phyloP scores from a whole-genome alignment of 768 basidiomycete genomes.

The Hirschioporus abietinus region DNA sequence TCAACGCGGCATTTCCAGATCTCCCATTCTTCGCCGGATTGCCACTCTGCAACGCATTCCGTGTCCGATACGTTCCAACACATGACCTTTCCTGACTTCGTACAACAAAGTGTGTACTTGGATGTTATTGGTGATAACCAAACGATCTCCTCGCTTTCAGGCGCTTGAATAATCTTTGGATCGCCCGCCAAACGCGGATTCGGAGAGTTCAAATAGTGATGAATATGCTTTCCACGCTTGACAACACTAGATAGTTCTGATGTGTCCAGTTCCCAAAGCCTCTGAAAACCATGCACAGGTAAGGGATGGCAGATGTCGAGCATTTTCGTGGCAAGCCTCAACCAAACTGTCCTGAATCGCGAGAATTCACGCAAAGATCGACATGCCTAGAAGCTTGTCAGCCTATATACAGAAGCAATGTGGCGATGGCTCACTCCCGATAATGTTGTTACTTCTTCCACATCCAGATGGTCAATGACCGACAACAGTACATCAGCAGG shows the following conservation, averaged over 20 bases:
- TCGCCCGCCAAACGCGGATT: neutral
- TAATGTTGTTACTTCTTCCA: neutral
- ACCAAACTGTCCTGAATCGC: neutral
- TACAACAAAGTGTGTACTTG: slow-evolving; percentile 71
- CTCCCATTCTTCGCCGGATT: slow-evolving; percentile 55
- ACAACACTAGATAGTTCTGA: neutral
- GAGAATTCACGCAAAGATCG: neutral
- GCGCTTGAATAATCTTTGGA: neutral
- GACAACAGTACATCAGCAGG: neutral
- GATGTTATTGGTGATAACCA: slow-evolving; percentile 77
- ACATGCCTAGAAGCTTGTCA: neutral
- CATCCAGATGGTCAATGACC: neutral
- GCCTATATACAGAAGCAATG: neutral
- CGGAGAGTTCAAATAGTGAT: neutral
- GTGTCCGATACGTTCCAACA: slow-evolving; percentile 72
- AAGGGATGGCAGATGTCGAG: neutral
- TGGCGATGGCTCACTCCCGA: neutral
- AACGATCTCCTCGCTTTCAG: slow-evolving; percentile 51
- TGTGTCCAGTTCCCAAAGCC: neutral
- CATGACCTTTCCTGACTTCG: slow-evolving; percentile 69
- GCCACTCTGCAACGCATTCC: slow-evolving; percentile 61
- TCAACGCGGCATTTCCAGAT: slow-evolving; percentile 77
- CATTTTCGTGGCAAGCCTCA: neutral
- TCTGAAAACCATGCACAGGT: neutral
- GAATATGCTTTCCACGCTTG: neutral